These are phyloP conservation scores for Aureobasidium mangrovei DNA, from an alignment of 2,329 filamentous ascomycete genomes.

Conservation along the genomic window DNA sequence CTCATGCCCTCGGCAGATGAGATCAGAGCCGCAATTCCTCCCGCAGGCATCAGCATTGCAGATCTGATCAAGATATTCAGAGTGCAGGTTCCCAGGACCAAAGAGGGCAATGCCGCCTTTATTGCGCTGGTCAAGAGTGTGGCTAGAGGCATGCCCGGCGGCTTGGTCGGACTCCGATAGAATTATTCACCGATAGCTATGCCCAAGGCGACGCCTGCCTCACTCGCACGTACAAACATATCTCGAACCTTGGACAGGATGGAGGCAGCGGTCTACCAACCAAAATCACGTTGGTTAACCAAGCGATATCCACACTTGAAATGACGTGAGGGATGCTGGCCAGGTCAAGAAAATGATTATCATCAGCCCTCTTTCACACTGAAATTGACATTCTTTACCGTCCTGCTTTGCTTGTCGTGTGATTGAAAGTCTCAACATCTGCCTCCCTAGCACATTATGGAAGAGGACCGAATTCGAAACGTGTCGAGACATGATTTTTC, in stretches of 20 bases:
- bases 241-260: not conserved
- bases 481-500: no score
- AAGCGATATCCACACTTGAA: no score
- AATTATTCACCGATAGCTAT: not conserved
- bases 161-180: slow-evolving; percentile 1
- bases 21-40: slow-evolving; percentile 36
- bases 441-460: no score
- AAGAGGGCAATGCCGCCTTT: slow-evolving; percentile 31
- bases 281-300: no score
- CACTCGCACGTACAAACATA: not conserved
- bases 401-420: no score
- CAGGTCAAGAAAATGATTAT: no score
- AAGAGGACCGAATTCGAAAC: no score
- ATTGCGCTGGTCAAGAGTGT: slow-evolving; percentile 36
- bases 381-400: no score
- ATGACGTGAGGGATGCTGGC: no score
- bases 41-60: slow-evolving; percentile 35
- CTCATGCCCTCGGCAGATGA: slow-evolving; percentile 36
- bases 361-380: no score
- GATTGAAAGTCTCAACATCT: no score
- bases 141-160: slow-evolving; percentile 16
- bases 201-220: not conserved
- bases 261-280: not conserved
- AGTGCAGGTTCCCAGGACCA: slow-evolving; percentile 30
- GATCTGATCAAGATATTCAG: slow-evolving; percentile 35